A percentile compares a stretch with the other conserved stretches of the same genome.
Conservation (phyloP, 2,329 filamentous ascomycete species). For the Penicillium sp. region DNA sequence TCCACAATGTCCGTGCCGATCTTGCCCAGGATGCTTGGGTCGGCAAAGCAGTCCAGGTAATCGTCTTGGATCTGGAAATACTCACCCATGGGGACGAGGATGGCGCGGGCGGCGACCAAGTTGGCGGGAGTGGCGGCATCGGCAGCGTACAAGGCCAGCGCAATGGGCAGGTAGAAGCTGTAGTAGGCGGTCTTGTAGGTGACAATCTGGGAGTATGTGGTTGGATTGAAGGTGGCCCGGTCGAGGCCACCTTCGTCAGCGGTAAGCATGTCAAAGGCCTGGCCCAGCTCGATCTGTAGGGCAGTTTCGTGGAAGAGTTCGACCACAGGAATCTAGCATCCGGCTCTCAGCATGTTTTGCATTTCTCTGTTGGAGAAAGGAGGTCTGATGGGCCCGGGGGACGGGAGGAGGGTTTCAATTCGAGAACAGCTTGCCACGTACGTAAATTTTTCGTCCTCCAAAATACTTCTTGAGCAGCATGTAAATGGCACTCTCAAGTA, state of each 20-base stretch:
- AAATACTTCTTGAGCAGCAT: constrained; percentile 83
- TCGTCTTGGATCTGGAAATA: constrained; percentile 99
- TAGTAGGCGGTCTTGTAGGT: constrained; percentile 99
- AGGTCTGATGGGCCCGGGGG: no score
- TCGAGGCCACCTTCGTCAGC: constrained; percentile 92
- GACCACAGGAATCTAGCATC: constrained; percentile 44
- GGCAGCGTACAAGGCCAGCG: constrained; percentile 82
- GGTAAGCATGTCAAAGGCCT: constrained; percentile 91
- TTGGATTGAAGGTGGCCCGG: constrained; percentile 87
- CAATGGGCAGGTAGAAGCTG: constrained; percentile 97
- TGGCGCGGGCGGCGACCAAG: constrained; percentile 84
- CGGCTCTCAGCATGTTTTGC: no score
- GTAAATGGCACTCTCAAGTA: constrained; percentile 92
- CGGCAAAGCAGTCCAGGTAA: constrained; percentile 96
- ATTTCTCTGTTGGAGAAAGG: no score
- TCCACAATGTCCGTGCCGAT: constrained; percentile 98
- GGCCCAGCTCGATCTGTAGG: constrained; percentile 92
- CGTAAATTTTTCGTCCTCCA: neutral
- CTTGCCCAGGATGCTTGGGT: constrained; percentile 92
- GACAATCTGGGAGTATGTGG: constrained; percentile 87
- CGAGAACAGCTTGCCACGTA: neutral
- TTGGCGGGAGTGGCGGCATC: constrained; percentile 79
- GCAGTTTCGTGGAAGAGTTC: constrained; percentile 96
- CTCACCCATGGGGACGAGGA: constrained; percentile 94
- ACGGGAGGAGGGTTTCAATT: neutral